Base-by-base conservation (phyloP, 345 rosid species). In the Aethionema arabicum region DNA sequence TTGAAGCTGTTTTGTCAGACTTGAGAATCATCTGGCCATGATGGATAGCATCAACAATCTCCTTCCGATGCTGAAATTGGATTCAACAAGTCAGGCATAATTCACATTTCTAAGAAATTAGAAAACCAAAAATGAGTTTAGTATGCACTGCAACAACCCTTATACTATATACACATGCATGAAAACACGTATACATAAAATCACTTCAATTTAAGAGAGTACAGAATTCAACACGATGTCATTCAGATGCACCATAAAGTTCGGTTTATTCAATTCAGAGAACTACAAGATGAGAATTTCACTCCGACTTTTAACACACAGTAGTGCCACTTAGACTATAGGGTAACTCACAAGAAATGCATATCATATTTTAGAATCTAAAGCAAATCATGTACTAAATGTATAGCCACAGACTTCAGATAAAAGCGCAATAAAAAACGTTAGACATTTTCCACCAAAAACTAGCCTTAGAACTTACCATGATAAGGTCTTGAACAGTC, bases 11-110 rank as follows among this genome's bases (percentile, higher is more conserved):
- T 77, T 85, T 89, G 43, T 89, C 91, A 65, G 91, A 82, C 74
- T 85, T 92, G 61, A 92, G 74, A 59, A 84, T 68, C 58, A 77
- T 65, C 66, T 78, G 73, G 13, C 93, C 97, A 63, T 73, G 95
- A 79, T 66, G 95, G 67, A 92, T 80, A n/a, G 91, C 90, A 76
- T 83, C 88, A 65, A 92, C 91, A 63, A 92, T 87, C 64, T 92
- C 90, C 67, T 80, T 88, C 40, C 98, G 85, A 66, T 92, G 93
- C 98, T 92, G 74, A 56, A 76, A 79, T 74, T 36, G 32, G 54
- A 66, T 61, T 62, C 7, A 51, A 66, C 21, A 63, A 68, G 61
- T 64, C 45, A 57, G 56, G 12, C 38, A 56, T 39, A 46, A 42
- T 41, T 33, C 59, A 36, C 4, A 63, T 35, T 51, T 51, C 41